Evolutionary conservation across 495 filamentous ascomycete species (phyloP).

Genomic region (Eremomyces bilateralis): DNA sequence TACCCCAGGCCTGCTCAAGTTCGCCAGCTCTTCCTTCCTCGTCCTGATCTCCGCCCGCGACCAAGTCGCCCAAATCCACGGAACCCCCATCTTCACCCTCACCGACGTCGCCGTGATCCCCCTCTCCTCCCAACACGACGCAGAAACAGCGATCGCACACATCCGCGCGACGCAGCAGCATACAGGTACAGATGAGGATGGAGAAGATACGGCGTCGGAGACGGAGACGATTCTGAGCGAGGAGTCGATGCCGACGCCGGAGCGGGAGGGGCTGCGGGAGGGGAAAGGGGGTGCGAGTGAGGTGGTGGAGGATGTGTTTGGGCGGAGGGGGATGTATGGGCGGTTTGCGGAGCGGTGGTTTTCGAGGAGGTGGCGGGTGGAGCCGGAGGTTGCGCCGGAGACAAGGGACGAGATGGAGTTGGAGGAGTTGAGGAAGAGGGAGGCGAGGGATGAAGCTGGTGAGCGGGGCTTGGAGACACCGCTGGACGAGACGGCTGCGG

Average conservation of each 20-base stretch:
- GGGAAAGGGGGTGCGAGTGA: constrained; percentile 25
- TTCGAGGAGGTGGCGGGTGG: constrained; percentile 49
- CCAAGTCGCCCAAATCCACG: constrained; percentile 71
- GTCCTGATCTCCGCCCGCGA: constrained; percentile 63
- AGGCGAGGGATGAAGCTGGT: constrained; percentile 1
- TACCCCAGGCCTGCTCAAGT: constrained; percentile 45
- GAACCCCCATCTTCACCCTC: constrained; percentile 62
- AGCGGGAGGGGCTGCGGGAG: constrained; percentile 4
- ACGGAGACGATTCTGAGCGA: constrained; percentile 22
- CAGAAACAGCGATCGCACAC: constrained; percentile 41
- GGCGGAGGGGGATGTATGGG: constrained; percentile 56
- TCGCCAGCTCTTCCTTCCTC: constrained; percentile 40
- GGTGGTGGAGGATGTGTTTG: constrained; percentile 68
- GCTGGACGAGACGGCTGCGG: constrained; percentile 4
- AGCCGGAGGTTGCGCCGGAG: constrained; percentile 32
- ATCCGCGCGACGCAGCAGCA: constrained; percentile 27
- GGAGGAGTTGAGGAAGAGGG: constrained; percentile 12
- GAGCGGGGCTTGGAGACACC: neutral
- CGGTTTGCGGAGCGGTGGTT: constrained; percentile 82
- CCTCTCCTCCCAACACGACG: constrained; percentile 51
- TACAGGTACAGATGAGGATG: constrained; percentile 15
- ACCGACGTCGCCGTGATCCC: constrained; percentile 78
- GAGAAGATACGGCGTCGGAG: constrained; percentile 13
- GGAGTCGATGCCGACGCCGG: constrained; percentile 3
- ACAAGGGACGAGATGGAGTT: constrained; percentile 34